Conservation (phyloP, 2,329 filamentous ascomycete genomes). For the Ophiosphaerella narmari region DNA sequence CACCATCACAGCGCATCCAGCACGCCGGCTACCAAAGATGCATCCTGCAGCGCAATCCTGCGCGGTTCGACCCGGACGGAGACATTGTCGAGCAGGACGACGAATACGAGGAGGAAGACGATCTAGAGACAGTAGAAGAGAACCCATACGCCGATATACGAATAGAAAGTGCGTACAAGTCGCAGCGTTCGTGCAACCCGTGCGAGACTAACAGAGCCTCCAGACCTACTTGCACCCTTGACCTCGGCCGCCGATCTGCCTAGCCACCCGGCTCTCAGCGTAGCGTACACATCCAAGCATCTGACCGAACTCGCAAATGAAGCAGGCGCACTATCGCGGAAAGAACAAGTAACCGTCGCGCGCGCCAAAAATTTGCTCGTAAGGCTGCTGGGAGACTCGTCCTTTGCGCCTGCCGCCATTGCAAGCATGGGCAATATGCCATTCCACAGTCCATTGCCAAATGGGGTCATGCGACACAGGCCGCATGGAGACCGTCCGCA, state of each 20-base stretch:
- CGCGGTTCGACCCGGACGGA: conserved; percentile 75
- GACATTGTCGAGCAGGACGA: conserved; percentile 76
- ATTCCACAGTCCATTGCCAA: conserved; percentile 21
- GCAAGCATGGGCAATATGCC: conserved; percentile 53
- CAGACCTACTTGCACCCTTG: conserved; percentile 75
- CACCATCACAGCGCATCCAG: conserved; percentile 64
- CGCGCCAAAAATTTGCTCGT: conserved; percentile 75
- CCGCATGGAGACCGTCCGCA: conserved; percentile 15
- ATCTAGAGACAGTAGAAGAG: conserved; percentile 65
- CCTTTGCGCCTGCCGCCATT: conserved; percentile 62
- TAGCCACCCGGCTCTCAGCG: conserved; percentile 73
- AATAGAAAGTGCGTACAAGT: conserved; percentile 64
- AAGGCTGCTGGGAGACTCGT: conserved; percentile 74
- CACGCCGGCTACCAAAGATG: conserved; percentile 74
- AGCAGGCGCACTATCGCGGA: conserved; percentile 71
- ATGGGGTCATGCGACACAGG: conserved; percentile 9
- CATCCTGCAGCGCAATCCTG: conserved; percentile 75
- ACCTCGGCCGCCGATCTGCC: conserved; percentile 76
- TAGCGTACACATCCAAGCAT: conserved; percentile 74
- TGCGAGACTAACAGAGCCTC: neutral
- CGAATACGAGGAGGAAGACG: conserved; percentile 67
- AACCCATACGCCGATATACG: conserved; percentile 76
- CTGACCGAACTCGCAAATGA: conserved; percentile 73
- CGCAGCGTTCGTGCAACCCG: neutral
- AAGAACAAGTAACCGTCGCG: conserved; percentile 74